Evolutionary conservation across 2,329 filamentous ascomycete species (phyloP).

Genomic region (Dactylonectria macrodidyma): DNA sequence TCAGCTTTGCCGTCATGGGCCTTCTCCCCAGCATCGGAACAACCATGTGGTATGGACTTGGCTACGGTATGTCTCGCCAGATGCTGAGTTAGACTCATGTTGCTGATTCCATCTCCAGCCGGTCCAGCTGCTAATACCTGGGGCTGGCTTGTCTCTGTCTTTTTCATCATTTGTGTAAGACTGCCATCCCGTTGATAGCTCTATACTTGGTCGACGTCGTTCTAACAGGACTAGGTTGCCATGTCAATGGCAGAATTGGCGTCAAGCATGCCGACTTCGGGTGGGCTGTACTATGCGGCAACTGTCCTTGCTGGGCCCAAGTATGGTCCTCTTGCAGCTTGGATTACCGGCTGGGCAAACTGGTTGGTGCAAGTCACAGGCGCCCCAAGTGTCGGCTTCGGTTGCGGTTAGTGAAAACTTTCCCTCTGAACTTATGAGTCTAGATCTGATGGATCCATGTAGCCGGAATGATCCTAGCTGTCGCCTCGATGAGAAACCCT

Average conservation of each 20-base stretch:
- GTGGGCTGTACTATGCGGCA: constrained; percentile 30
- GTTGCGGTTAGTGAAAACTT: constrained; percentile 22
- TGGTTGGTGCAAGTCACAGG: constrained; percentile 32
- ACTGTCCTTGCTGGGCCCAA: constrained; percentile 29
- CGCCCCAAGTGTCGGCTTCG: constrained; percentile 29
- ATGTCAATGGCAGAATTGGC: constrained; percentile 34
- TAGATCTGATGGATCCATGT: not conserved
- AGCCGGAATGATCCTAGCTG: constrained; percentile 32
- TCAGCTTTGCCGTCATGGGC: constrained; percentile 33
- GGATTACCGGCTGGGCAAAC: constrained; percentile 33
- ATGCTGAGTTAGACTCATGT: not conserved
- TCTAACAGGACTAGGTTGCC: constrained; percentile 21
- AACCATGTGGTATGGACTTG: constrained; percentile 33
- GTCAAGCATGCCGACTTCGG: constrained; percentile 31
- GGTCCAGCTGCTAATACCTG: constrained; percentile 34
- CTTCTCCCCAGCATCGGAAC: constrained; percentile 30
- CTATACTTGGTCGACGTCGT: too few relatives aligned
- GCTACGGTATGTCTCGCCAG: constrained; percentile 15
- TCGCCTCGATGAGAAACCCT: constrained; percentile 28
- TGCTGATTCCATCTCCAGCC: constrained; percentile 11
- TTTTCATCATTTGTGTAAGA: constrained; percentile 31
- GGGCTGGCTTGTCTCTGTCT: constrained; percentile 29
- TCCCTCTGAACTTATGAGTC: not conserved
- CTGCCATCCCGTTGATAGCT: too few relatives aligned
- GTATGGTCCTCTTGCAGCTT: constrained; percentile 29